Conservation (phyloP, 2,329 filamentous ascomycete species). For the Pezicula carpinea region DNA sequence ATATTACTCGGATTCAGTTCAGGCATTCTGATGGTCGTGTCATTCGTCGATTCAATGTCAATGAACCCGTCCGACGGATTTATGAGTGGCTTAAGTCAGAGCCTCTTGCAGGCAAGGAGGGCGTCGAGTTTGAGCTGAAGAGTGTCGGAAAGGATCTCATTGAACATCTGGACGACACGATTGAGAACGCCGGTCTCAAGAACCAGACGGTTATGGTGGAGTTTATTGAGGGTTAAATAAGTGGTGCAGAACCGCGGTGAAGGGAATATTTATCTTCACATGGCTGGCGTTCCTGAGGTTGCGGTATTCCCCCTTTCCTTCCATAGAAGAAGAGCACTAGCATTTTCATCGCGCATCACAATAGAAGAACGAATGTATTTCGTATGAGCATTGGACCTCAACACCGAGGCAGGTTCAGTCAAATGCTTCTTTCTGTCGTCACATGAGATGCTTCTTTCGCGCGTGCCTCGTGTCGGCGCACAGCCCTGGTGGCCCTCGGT, state of each 20-base stretch:
- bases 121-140: conserved; percentile 80
- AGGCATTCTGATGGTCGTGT: conserved; percentile 78
- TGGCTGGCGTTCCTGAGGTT: not conserved
- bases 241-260: not conserved
- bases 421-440: too few relatives aligned
- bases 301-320: too few relatives aligned
- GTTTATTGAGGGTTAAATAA: conserved; percentile 53
- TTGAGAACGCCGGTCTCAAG: conserved; percentile 80
- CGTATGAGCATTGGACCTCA: too few relatives aligned
- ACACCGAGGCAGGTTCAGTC: too few relatives aligned
- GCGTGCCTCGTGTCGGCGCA: too few relatives aligned
- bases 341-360: too few relatives aligned
- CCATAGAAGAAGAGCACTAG: too few relatives aligned
- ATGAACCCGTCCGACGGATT: conserved; percentile 74
- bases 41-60: conserved; percentile 76
- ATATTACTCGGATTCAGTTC: conserved; percentile 88
- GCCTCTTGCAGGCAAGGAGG: conserved; percentile 74
- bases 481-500: too few relatives aligned
- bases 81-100: conserved; percentile 97
- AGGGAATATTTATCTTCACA: not conserved
- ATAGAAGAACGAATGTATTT: too few relatives aligned
- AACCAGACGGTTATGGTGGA: conserved; percentile 96
- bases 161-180: conserved; percentile 64
- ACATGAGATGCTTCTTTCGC: too few relatives aligned
- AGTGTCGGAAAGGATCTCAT: conserved; percentile 84